Percentiles rank a stretch among this genome's conserved stretches.
Evolutionary conservation across 768 basidiomycete species (phyloP).

Genomic region (Russula foetens): DNA sequence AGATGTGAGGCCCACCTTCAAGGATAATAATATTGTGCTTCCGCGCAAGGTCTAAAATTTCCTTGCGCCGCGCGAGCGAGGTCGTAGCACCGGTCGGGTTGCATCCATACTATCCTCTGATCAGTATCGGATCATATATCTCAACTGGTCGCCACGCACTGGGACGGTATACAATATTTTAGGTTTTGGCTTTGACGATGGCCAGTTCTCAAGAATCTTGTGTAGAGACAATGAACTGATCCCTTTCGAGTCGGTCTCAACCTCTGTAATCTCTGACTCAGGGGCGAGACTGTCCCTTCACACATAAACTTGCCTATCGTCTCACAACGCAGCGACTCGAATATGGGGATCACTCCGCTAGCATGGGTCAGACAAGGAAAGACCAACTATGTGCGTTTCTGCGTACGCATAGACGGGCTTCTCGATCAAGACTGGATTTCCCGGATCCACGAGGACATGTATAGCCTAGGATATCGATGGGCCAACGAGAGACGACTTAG

Average conservation of each 20-base stretch:
- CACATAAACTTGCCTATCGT: constrained; percentile 42
- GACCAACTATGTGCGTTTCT: constrained; percentile 22
- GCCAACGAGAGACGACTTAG: not conserved
- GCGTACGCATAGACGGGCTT: constrained; percentile 66
- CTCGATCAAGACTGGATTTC: constrained; percentile 77
- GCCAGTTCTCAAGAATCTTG: constrained; percentile 66
- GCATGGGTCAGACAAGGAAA: not conserved
- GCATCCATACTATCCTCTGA: constrained; percentile 54
- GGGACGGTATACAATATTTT: constrained; percentile 78
- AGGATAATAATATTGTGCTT: constrained; percentile 75
- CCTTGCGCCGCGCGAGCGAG: constrained; percentile 56
- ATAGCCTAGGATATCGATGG: constrained; percentile 45
- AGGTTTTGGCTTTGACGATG: constrained; percentile 58
- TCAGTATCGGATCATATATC: not conserved
- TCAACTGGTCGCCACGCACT: constrained; percentile 27
- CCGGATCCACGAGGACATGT: constrained; percentile 60
- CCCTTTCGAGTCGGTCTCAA: constrained; percentile 69
- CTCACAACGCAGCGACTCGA: constrained; percentile 47
- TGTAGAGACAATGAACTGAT: constrained; percentile 54
- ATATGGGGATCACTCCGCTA: constrained; percentile 62
- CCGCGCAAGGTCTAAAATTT: constrained; percentile 62
- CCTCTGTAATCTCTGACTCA: constrained; percentile 39
- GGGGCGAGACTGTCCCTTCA: not conserved
- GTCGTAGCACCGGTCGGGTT: constrained; percentile 84
- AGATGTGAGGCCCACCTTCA: constrained; percentile 49